Conservation (phyloP, 2,329 filamentous ascomycete species). For the Botrytis elliptica region DNA sequence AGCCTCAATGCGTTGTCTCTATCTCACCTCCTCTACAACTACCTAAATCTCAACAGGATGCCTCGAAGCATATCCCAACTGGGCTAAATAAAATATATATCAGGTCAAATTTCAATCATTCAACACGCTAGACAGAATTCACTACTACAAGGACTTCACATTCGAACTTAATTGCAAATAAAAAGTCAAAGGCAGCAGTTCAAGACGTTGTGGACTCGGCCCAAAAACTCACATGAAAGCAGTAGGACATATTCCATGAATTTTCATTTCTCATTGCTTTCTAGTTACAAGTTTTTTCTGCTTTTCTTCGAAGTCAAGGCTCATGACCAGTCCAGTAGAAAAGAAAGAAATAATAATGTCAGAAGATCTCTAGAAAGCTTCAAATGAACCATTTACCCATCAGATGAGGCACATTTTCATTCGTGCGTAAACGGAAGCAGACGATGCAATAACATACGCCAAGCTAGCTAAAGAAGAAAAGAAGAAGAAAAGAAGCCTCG, state of each 20-base stretch:
- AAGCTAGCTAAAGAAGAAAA: conserved; percentile 15
- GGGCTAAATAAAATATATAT: background rate
- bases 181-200: too few species aligned
- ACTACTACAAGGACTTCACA: background rate
- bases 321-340: conserved; percentile 24
- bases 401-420: conserved; percentile 15
- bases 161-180: background rate
- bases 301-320: conserved; percentile 25
- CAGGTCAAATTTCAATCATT: background rate
- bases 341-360: conserved; percentile 32
- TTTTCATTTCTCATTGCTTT: conserved; percentile 30
- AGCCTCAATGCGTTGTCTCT: background rate
- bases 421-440: conserved; percentile 9
- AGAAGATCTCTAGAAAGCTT: conserved; percentile 3
- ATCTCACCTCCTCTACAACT: background rate
- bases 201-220: background rate
- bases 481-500: conserved; percentile 6
- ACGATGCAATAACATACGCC: conserved; percentile 14
- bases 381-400: conserved; percentile 13
- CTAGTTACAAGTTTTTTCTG: conserved; percentile 34
- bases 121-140: background rate
- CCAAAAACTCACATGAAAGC: background rate
- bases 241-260: conserved; percentile 13
- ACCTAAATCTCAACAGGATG: background rate
- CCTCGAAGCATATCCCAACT: background rate